These are phyloP conservation scores for Blastobotrys elegans DNA, from an alignment of 1,139 yeast genomes.

Conservation along the genomic window DNA sequence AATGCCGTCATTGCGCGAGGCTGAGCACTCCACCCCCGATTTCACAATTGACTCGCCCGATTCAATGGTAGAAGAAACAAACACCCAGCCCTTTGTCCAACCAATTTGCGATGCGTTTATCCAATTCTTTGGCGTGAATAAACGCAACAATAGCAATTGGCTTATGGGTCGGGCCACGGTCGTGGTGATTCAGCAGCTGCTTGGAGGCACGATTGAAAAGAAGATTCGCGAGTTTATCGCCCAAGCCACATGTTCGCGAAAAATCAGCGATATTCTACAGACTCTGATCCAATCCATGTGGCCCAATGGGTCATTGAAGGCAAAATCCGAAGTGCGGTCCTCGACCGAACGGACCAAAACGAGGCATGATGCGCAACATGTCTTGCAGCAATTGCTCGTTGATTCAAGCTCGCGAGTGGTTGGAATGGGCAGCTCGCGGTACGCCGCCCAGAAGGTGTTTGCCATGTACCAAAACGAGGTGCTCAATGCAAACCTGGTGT, in stretches of 20 bases:
- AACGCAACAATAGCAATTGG: slow-evolving; percentile 48
- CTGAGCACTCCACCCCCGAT: neutral
- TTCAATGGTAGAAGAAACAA: neutral
- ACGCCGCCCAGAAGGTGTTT: slow-evolving; percentile 58
- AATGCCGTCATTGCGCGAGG: neutral
- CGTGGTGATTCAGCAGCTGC: slow-evolving; percentile 73
- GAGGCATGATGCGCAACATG: slow-evolving; percentile 52
- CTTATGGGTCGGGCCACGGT: slow-evolving; percentile 78
- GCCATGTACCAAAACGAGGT: slow-evolving; percentile 70
- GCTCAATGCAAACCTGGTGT: slow-evolving; percentile 59
- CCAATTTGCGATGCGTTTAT: slow-evolving; percentile 78
- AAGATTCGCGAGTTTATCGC: slow-evolving; percentile 50
- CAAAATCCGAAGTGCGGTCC: slow-evolving; percentile 37
- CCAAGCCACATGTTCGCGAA: slow-evolving; percentile 45
- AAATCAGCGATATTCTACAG: slow-evolving; percentile 44
- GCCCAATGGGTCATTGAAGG: slow-evolving; percentile 48
- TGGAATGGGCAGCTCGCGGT: slow-evolving; percentile 59
- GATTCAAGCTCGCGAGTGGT: slow-evolving; percentile 73
- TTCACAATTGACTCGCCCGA: neutral
- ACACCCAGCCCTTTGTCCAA: slow-evolving; percentile 59
- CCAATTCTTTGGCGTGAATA: slow-evolving; percentile 62
- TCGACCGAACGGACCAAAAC: slow-evolving; percentile 49
- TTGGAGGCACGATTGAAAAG: slow-evolving; percentile 85
- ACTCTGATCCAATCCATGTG: slow-evolving; percentile 49
- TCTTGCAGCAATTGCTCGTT: slow-evolving; percentile 53